phyloP scores from a whole-genome alignment of 208 protist genomes.

The Leishmania aethiopica region DNA sequence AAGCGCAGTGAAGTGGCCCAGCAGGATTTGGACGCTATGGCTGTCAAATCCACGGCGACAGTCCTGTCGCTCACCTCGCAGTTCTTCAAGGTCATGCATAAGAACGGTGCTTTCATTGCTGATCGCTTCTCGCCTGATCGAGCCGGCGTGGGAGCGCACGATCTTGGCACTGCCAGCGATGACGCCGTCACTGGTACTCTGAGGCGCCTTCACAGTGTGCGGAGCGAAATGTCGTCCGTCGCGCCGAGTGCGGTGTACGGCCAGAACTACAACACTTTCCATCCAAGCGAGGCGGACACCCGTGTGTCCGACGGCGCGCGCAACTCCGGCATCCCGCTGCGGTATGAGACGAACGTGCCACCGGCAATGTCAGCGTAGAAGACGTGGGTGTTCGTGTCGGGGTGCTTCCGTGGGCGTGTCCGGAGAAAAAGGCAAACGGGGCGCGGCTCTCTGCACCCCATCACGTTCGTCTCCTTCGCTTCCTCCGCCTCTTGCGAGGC shows the following conservation, averaged over 20 bases:
- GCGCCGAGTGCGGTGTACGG: constrained; percentile 16
- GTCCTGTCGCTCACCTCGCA: constrained; percentile 4
- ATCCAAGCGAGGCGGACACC: constrained; percentile 4
- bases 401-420: too few relatives aligned
- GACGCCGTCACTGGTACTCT: constrained; percentile 5
- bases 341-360: constrained; percentile 1
- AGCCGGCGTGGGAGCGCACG: not conserved
- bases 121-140: not conserved
- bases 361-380: not conserved
- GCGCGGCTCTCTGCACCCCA: too few relatives aligned
- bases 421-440: too few relatives aligned
- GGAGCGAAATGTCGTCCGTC: constrained; percentile 15
- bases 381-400: not conserved
- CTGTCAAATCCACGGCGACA: constrained; percentile 5
- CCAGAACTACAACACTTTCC: constrained; percentile 5
- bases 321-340: constrained; percentile 16
- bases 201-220: not conserved
- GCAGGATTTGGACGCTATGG: constrained; percentile 3
- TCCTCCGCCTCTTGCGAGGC: too few relatives aligned
- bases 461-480: too few relatives aligned
- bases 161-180: not conserved
- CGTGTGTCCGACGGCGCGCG: not conserved
- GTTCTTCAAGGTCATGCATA: constrained; percentile 18
- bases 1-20: not conserved
- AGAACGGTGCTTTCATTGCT: constrained; percentile 8